phyloP scores from a whole-genome alignment of 75 land plant genomes.

The Picea sitchensis region DNA sequence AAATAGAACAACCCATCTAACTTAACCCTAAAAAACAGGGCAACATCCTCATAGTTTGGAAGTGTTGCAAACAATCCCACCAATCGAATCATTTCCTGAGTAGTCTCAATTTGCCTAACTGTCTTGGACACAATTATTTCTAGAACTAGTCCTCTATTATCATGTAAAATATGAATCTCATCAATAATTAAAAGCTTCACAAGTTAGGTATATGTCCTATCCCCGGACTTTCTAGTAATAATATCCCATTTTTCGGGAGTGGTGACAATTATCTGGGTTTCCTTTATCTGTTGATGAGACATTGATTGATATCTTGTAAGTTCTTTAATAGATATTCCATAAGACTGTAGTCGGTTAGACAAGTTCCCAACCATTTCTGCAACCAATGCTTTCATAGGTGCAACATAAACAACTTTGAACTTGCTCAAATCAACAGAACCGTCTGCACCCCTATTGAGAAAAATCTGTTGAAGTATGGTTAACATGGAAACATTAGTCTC shows the following conservation, averaged over 20 bases:
- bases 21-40: too few species aligned
- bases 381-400: constrained; percentile 96
- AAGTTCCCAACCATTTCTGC: constrained; percentile 89
- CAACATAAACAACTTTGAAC: constrained; percentile 90
- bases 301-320: constrained; percentile 85
- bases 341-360: constrained; percentile 58
- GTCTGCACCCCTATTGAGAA: too few species aligned
- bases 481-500: constrained; percentile 96
- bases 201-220: constrained; percentile 86
- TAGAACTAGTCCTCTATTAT: constrained; percentile 87
- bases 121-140: constrained; percentile 95
- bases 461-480: constrained; percentile 74
- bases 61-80: constrained; percentile 93
- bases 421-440: constrained; percentile 40
- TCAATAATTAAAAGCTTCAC: constrained; percentile 91
- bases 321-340: constrained; percentile 70
- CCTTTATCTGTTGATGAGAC: constrained; percentile 81
- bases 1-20: too few species aligned
- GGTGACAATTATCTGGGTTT: constrained; percentile 93
- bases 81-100: constrained; percentile 76
- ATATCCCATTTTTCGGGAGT: constrained; percentile 98
- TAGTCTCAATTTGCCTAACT: constrained; percentile 83
- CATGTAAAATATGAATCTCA: constrained; percentile 97
- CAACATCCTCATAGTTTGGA: constrained; percentile 62
- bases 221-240: constrained; percentile 91